Percentiles rank a stretch among this genome's conserved stretches.
phyloP scores from a whole-genome alignment of 2,329 filamentous ascomycete genomes.

The Lecanoromycetidae sp. region DNA sequence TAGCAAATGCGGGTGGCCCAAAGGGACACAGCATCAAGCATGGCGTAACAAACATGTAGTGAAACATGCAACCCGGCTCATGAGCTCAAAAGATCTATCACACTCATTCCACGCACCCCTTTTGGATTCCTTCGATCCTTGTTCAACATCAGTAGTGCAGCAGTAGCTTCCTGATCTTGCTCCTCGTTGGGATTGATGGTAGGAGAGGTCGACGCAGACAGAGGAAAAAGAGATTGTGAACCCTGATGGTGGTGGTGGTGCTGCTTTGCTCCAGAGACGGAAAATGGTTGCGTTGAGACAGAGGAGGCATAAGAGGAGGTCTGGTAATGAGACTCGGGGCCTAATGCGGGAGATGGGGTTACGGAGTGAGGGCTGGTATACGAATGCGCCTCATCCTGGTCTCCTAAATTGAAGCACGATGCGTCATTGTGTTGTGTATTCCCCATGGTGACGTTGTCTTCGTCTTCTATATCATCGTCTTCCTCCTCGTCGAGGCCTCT shows the following conservation, averaged over 20 bases:
- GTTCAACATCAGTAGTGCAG: slow-evolving; percentile 72
- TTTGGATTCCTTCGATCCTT: slow-evolving; percentile 52
- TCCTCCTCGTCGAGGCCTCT: slow-evolving; percentile 34
- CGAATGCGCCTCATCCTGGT: background rate
- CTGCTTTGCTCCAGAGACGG: slow-evolving; percentile 48
- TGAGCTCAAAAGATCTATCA: slow-evolving; percentile 42
- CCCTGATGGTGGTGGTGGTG: slow-evolving; percentile 19
- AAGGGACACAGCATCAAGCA: background rate
- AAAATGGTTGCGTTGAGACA: slow-evolving; percentile 41
- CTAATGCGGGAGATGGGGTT: slow-evolving; percentile 4
- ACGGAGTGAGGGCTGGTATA: slow-evolving; percentile 7
- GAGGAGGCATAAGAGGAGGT: slow-evolving; percentile 44
- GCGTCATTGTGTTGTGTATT: background rate
- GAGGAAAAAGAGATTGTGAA: slow-evolving; percentile 17
- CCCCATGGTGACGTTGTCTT: slow-evolving; percentile 23
- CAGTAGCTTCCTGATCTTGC: slow-evolving; percentile 68
- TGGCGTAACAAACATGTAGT: no score
- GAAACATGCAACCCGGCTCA: slow-evolving; percentile 21
- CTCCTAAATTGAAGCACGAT: slow-evolving; percentile 1
- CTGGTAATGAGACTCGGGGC: slow-evolving; percentile 29
- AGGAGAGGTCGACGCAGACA: slow-evolving; percentile 38
- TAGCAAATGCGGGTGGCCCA: no score
- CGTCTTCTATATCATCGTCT: slow-evolving; percentile 51
- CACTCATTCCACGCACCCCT: slow-evolving; percentile 39
- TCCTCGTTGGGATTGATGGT: slow-evolving; percentile 27